phyloP scores from a whole-genome alignment of 768 basidiomycete species.

The Boletus patriciae region DNA sequence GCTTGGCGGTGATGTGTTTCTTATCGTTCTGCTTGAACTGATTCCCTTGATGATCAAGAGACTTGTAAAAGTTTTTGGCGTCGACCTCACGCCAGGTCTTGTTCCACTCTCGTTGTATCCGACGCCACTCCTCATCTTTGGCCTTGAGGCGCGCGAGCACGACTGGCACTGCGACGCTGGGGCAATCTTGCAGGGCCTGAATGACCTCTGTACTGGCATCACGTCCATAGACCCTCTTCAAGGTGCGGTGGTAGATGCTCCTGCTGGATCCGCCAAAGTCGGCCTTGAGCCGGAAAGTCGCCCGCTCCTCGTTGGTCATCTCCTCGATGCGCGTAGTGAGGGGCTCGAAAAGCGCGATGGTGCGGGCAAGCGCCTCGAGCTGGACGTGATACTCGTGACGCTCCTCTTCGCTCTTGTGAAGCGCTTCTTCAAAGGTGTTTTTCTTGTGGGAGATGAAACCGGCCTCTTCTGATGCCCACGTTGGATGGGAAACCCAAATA shows the following conservation, averaged over 20 bases:
- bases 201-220: slow-evolving; percentile 76
- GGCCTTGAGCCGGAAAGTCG: slow-evolving; percentile 75
- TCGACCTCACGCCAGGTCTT: slow-evolving; percentile 97
- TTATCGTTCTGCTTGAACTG: slow-evolving; percentile 96
- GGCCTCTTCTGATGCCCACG: slow-evolving; percentile 95
- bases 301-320: slow-evolving; percentile 86
- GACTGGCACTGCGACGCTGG: slow-evolving; percentile 87
- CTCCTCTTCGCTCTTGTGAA: slow-evolving; percentile 98
- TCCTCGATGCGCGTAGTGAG: slow-evolving; percentile 79
- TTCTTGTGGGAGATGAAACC: slow-evolving; percentile 96
- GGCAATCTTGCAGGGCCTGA: slow-evolving; percentile 87
- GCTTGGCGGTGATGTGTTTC: slow-evolving; percentile 82
- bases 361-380: slow-evolving; percentile 85
- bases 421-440: slow-evolving; percentile 91
- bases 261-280: slow-evolving; percentile 89
- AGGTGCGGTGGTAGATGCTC: slow-evolving; percentile 84
- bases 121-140: slow-evolving; percentile 97
- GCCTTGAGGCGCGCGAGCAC: slow-evolving; percentile 85
- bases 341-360: slow-evolving; percentile 89
- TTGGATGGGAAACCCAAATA: slow-evolving; percentile 97
- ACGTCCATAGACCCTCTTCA: slow-evolving; percentile 92
- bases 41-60: slow-evolving; percentile 93
- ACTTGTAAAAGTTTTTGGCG: slow-evolving; percentile 97
- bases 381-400: slow-evolving; percentile 97
- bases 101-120: slow-evolving; percentile 93